Evolutionary conservation across 2,329 filamentous ascomycete species (phyloP), one percentile per base, ranked within the genome.

Genomic region (Apiospora rasikravindrae): DNA sequence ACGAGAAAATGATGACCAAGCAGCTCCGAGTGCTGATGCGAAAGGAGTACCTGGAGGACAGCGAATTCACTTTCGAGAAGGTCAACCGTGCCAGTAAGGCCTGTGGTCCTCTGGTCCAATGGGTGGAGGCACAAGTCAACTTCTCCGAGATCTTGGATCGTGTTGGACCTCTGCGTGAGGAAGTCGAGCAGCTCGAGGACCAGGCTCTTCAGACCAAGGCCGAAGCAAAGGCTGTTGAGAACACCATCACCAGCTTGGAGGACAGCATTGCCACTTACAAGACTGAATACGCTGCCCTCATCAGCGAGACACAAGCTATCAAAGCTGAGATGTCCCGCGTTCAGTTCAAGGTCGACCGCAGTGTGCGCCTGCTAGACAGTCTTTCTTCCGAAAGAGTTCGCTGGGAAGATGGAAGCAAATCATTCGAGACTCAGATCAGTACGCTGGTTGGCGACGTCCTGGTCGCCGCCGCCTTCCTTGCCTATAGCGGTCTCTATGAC

Each of bases 331-430:
- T 99, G 96, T 91, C 91, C 73, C 92, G 94, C 73, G 96, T 99
- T 10, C 93, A 99, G 83, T 98, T 95, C 87, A 99, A 99, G 88
- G 96, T 99, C 71, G 94, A 98, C 81, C 92, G 96, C 80, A 98
- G 96, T 85, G 94, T 98, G 74, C 92, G 95, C 79, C 88, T 99
- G 67, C 91, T 99, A 26, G 96, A 98, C 83, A 98, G 95, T 83
- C 86, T 99, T 76, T 97, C 96, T 11, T 98, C 96, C 5, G 96
- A 99, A 85, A 90, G 96, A 82, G 90, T 89, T 51, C 92, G 96
- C 79, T 99, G 96, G 96, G 96, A 99, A 80, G 94, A 96, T 79
- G 95, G 95, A 77, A 99, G 96, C 88, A 97, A 93, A 84, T 98
- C 96, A 0, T 99, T 99, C 81, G 96, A 98, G 82, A 97, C 95